Evolutionary conservation across 2,329 filamentous ascomycete species (phyloP).

Genomic region (Aspergillus transmontanensis): DNA sequence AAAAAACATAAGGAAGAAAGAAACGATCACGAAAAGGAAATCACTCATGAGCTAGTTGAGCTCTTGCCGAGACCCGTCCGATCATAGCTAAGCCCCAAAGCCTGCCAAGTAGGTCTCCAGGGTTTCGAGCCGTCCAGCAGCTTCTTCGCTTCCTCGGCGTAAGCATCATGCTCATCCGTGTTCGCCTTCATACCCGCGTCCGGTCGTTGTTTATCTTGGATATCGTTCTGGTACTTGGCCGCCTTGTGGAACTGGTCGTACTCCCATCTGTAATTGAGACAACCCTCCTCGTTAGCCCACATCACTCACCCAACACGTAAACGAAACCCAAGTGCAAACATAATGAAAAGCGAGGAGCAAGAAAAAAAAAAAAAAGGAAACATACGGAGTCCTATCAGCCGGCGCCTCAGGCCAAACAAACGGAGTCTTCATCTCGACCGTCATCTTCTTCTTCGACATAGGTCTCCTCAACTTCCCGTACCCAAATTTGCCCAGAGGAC

Average conservation of each 20-base stretch:
- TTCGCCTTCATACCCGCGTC: slow-evolving; percentile 40
- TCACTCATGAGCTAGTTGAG: slow-evolving; percentile 17
- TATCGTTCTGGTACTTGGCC: slow-evolving; percentile 50
- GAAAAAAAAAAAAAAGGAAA: slow-evolving; percentile 21
- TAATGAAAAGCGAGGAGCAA: slow-evolving; percentile 5
- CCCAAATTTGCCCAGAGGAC: slow-evolving; percentile 37
- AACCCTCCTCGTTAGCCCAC: neutral
- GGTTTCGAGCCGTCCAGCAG: slow-evolving; percentile 62
- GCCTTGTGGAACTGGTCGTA: slow-evolving; percentile 60
- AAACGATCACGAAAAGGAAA: slow-evolving; percentile 5
- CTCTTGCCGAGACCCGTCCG: slow-evolving; percentile 25
- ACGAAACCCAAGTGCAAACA: neutral
- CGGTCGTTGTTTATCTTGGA: slow-evolving; percentile 37
- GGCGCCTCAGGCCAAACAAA: slow-evolving; percentile 85
- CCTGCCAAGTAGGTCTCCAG: slow-evolving; percentile 60
- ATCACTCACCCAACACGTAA: slow-evolving; percentile 9
- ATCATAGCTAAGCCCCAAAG: slow-evolving; percentile 43
- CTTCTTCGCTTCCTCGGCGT: slow-evolving; percentile 64
- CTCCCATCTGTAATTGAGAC: slow-evolving; percentile 57
- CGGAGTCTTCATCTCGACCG: slow-evolving; percentile 80
- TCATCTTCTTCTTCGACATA: slow-evolving; percentile 85
- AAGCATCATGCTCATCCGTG: slow-evolving; percentile 46
- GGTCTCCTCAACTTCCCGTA: slow-evolving; percentile 69
- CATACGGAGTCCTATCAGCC: slow-evolving; percentile 60
- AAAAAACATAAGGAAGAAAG: slow-evolving; percentile 16